Evolutionary conservation across 2,329 filamentous ascomycete species (phyloP).

Genomic region (Polytolypa hystricis): DNA sequence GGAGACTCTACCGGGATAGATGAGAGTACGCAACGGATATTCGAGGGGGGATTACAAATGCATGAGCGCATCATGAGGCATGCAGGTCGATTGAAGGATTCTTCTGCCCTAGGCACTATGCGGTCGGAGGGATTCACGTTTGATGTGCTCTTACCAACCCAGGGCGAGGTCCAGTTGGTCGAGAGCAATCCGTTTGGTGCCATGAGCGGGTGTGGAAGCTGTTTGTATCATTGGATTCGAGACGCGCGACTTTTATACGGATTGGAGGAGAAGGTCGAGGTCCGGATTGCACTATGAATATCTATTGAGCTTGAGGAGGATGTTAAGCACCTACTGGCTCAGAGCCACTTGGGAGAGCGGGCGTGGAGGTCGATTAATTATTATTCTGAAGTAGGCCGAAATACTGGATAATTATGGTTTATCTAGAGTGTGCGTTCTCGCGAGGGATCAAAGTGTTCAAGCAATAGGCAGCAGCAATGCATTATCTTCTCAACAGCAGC

Average conservation of each 20-base stretch:
- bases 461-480: too few species aligned
- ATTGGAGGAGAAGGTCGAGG: constrained; percentile 19
- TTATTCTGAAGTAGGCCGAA: too few species aligned
- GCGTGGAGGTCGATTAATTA: too few species aligned
- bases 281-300: constrained; percentile 15
- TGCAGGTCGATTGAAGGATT: constrained; percentile 12
- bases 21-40: constrained; percentile 12
- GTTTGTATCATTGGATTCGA: constrained; percentile 37
- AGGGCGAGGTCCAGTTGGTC: constrained; percentile 23
- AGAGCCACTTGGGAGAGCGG: too few species aligned
- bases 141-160: constrained; percentile 31
- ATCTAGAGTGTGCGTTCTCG: too few species aligned
- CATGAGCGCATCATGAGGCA: constrained; percentile 20
- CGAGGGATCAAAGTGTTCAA: too few species aligned
- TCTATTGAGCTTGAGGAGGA: neutral
- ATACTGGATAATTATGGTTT: too few species aligned
- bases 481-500: too few species aligned
- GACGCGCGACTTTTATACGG: constrained; percentile 31
- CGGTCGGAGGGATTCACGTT: constrained; percentile 32
- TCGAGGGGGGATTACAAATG: constrained; percentile 13
- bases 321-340: too few species aligned
- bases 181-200: constrained; percentile 39
- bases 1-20: constrained; percentile 6
- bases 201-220: constrained; percentile 35
- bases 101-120: constrained; percentile 19